Evolutionary conservation across 768 basidiomycete genomes (phyloP).

Genomic region (Leucosporidium scottii): DNA sequence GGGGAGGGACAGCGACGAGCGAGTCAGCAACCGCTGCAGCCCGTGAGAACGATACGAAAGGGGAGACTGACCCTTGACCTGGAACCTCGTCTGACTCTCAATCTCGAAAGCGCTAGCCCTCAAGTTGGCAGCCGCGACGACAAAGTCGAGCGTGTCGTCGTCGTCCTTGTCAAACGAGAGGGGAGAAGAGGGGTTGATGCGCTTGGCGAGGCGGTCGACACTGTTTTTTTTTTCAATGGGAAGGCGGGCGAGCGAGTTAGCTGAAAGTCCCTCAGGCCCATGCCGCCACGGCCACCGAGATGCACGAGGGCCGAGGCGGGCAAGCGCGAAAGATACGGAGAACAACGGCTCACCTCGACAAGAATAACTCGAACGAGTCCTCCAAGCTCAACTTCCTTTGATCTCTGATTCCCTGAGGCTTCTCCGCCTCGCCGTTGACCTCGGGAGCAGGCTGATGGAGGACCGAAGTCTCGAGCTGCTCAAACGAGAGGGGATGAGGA

Average conservation of each 20-base stretch:
- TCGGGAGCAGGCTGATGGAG: not conserved
- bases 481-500: conserved; percentile 75
- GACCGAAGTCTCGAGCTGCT: conserved; percentile 59
- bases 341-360: conserved; percentile 73
- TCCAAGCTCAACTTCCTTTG: conserved; percentile 67
- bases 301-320: too few species aligned
- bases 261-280: too few species aligned
- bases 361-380: conserved; percentile 76
- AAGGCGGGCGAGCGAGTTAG: too few species aligned
- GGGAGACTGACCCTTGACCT: conserved; percentile 84
- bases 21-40: not conserved
- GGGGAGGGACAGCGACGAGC: not conserved
- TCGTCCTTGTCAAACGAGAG: conserved; percentile 92
- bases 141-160: conserved; percentile 92
- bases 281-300: too few species aligned
- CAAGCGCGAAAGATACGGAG: too few species aligned
- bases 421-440: conserved; percentile 39
- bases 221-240: conserved; percentile 49
- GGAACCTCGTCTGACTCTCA: conserved; percentile 81
- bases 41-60: too few species aligned
- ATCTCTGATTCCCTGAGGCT: conserved; percentile 59
- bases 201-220: conserved; percentile 66
- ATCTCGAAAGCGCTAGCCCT: conserved; percentile 87
- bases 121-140: conserved; percentile 87
- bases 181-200: conserved; percentile 43